A percentile compares a stretch with the other conserved stretches of the same genome.
phyloP scores from a whole-genome alignment of 1,139 yeast genomes.

The Candida dubliniensis region DNA sequence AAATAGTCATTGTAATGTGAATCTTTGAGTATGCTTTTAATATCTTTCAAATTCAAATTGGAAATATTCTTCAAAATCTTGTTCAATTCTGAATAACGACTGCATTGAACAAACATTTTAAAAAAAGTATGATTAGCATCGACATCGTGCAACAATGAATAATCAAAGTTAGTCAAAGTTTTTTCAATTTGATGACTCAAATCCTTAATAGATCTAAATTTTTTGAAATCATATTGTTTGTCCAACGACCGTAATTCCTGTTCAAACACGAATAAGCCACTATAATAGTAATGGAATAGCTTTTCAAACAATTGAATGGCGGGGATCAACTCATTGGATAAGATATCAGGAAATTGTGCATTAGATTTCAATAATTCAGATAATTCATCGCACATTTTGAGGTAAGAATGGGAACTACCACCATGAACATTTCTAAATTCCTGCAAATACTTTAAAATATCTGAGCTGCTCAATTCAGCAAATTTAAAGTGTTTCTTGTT shows the following conservation, averaged over 20 bases:
- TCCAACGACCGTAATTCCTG: constrained; percentile 27
- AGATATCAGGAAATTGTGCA: constrained; percentile 13
- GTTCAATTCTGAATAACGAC: constrained; percentile 6
- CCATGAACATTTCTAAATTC: background rate
- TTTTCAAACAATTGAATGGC: constrained; percentile 7
- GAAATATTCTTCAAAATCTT: constrained; percentile 2
- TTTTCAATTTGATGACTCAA: constrained; percentile 21
- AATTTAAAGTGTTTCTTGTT: too few relatives aligned
- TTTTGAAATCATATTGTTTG: constrained; percentile 23
- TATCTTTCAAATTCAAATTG: constrained; percentile 3
- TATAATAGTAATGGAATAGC: constrained; percentile 1
- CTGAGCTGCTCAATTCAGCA: background rate
- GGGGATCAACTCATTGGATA: constrained; percentile 17
- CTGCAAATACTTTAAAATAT: background rate
- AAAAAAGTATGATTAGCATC: constrained; percentile 5
- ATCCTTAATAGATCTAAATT: constrained; percentile 13
- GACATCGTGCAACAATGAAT: constrained; percentile 12
- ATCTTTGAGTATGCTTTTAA: constrained; percentile 3
- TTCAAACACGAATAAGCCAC: constrained; percentile 25
- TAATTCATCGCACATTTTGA: background rate
- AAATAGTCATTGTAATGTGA: constrained; percentile 1
- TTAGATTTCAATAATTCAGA: background rate
- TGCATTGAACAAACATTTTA: constrained; percentile 5
- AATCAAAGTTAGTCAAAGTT: constrained; percentile 23
- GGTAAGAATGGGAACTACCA: background rate